These are phyloP conservation scores for Yamadazyma sp. DNA, from an alignment of 805 yeast genomes.

Conservation along the genomic window DNA sequence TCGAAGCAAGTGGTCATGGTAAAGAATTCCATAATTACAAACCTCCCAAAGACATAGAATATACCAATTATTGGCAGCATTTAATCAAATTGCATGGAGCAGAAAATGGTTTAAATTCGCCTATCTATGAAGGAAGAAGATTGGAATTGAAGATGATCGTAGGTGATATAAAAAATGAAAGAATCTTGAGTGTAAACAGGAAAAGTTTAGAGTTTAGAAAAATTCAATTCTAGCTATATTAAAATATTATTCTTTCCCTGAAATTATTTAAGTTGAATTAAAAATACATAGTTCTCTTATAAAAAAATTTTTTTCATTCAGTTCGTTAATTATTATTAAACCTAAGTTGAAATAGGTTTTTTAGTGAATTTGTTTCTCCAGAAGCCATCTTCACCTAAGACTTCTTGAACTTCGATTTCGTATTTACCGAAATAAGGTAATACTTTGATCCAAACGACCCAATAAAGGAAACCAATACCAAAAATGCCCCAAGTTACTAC, in stretches of 20 bases:
- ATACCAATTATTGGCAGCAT: conserved; percentile 41
- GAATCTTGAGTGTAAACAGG: no score
- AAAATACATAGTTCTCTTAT: no score
- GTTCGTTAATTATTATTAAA: no score
- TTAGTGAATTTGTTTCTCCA: conserved; percentile 56
- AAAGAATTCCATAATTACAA: conserved; percentile 26
- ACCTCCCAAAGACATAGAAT: conserved; percentile 58
- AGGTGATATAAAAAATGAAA: neutral
- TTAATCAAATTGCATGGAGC: conserved; percentile 3
- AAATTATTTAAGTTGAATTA: no score
- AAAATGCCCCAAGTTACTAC: conserved; percentile 81
- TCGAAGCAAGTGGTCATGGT: conserved; percentile 19
- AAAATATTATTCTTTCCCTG: no score
- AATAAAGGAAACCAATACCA: conserved; percentile 61
- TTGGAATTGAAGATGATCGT: conserved; percentile 1
- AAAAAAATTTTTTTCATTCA: no score
- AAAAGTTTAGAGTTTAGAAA: no score
- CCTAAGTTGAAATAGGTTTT: no score
- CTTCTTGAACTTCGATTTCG: conserved; percentile 48
- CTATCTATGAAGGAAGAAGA: conserved; percentile 10
- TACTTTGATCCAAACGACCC: conserved; percentile 59
- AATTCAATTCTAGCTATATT: no score
- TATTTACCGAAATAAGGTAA: conserved; percentile 57
- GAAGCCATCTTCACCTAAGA: conserved; percentile 65
- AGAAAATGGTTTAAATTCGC: conserved; percentile 9